Evolutionary conservation across 352 stramenopile genomes (phyloP).

Genomic region (Pythium scleroteichum): DNA sequence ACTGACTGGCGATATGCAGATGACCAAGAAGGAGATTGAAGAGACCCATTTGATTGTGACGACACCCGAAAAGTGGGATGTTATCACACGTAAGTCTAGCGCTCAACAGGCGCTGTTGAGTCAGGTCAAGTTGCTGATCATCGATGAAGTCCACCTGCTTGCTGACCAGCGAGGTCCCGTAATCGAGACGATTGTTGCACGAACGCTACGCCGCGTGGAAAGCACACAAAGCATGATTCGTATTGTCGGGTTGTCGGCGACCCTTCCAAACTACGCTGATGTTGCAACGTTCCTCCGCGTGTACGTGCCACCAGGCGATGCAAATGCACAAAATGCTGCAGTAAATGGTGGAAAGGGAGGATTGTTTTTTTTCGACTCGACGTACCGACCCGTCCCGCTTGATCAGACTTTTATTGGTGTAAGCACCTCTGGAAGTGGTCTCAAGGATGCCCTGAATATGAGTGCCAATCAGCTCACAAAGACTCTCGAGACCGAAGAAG

Average conservation of each 20-base stretch:
- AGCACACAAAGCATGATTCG: slow-evolving; percentile 96
- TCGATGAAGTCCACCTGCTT: slow-evolving; percentile 99
- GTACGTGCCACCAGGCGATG: slow-evolving; percentile 61
- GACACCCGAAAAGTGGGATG: slow-evolving; percentile 99
- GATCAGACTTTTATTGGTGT: slow-evolving; percentile 99
- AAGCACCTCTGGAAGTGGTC: slow-evolving; percentile 53
- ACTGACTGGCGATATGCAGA: slow-evolving; percentile 98
- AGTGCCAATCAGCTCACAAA: slow-evolving; percentile 47
- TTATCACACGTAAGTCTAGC: slow-evolving; percentile 97
- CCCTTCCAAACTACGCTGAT: slow-evolving; percentile 99
- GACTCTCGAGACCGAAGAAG: slow-evolving; percentile 48
- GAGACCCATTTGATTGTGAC: slow-evolving; percentile 97
- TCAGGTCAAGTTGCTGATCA: slow-evolving; percentile 97
- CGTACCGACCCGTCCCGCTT: slow-evolving; percentile 98
- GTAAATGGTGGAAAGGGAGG: slow-evolving; percentile 83
- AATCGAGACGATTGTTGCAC: slow-evolving; percentile 99
- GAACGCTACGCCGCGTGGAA: slow-evolving; percentile 97
- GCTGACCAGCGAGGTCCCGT: slow-evolving; percentile 98
- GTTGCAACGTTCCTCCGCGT: slow-evolving; percentile 98
- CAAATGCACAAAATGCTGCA: slow-evolving; percentile 59
- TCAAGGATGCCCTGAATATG: slow-evolving; percentile 66
- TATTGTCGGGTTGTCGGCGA: slow-evolving; percentile 98
- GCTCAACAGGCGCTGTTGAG: slow-evolving; percentile 90
- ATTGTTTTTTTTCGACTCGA: slow-evolving; percentile 98
- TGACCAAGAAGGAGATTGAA: slow-evolving; percentile 96